Percentiles rank a stretch among this genome's conserved stretches.
phyloP scores from a whole-genome alignment of 2,329 filamentous ascomycete species.

The Alternaria ventricosa region DNA sequence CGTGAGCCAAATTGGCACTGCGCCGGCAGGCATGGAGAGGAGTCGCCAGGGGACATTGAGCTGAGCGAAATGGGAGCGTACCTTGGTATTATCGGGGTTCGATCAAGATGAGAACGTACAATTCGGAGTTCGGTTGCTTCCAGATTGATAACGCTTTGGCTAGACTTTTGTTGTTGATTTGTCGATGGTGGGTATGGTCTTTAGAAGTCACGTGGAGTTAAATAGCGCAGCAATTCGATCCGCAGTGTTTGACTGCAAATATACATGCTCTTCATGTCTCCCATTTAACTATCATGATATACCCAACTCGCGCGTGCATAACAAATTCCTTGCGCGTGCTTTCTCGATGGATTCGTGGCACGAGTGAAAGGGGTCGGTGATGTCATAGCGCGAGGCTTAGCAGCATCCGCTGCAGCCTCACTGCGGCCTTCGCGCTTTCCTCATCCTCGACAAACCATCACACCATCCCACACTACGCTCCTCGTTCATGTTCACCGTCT shows the following conservation, averaged over 20 bases:
- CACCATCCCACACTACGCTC: background rate
- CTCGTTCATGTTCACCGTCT: background rate
- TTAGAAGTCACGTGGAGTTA: background rate
- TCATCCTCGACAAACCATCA: background rate
- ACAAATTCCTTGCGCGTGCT: background rate
- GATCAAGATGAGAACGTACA: background rate
- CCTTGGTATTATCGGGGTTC: background rate
- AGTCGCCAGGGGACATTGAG: constrained; percentile 36
- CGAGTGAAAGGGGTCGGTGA: background rate
- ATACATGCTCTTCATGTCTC: background rate
- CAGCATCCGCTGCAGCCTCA: background rate
- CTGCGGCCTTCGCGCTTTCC: background rate
- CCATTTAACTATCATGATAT: background rate
- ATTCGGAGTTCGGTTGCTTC: background rate
- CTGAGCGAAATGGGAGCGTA: background rate
- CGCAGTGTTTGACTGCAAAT: background rate
- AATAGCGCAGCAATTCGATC: background rate
- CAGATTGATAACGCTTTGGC: background rate
- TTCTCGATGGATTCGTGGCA: background rate
- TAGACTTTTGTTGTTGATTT: background rate
- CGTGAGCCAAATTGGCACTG: constrained; percentile 32
- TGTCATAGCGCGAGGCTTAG: background rate
- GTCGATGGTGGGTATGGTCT: background rate
- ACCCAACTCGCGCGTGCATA: background rate
- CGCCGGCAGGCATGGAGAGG: constrained; percentile 38